Evolutionary conservation across 2,329 filamentous ascomycete genomes (phyloP).

Genomic region (Pleoardoris graminearum): DNA sequence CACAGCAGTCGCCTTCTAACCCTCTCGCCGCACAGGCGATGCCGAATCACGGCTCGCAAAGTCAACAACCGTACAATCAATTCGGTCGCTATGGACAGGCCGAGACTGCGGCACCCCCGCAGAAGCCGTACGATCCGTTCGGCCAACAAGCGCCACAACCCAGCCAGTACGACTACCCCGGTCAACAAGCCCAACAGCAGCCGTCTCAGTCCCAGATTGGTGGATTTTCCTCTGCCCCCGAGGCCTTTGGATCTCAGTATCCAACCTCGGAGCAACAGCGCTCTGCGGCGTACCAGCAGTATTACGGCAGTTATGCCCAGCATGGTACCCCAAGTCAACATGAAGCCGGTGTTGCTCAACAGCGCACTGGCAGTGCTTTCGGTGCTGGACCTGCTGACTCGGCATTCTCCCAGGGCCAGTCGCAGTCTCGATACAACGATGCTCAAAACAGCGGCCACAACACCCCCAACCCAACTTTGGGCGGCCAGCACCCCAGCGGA

Average conservation of each 20-base stretch:
- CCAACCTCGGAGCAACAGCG: constrained; percentile 78
- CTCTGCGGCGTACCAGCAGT: constrained; percentile 70
- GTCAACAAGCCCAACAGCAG: constrained; percentile 59
- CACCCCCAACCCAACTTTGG: constrained; percentile 79
- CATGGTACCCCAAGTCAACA: constrained; percentile 63
- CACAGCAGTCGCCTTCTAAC: constrained; percentile 50
- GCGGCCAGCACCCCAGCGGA: constrained; percentile 56
- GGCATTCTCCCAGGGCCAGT: constrained; percentile 65
- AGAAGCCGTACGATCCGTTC: constrained; percentile 89
- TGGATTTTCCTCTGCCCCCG: constrained; percentile 72
- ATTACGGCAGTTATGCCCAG: constrained; percentile 59
- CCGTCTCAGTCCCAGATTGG: constrained; percentile 57
- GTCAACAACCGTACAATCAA: constrained; percentile 59
- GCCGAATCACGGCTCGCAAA: constrained; percentile 53
- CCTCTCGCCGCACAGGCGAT: constrained; percentile 59
- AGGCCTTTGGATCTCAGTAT: constrained; percentile 78
- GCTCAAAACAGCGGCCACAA: constrained; percentile 85
- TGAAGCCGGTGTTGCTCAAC: constrained; percentile 71
- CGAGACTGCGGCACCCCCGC: constrained; percentile 63
- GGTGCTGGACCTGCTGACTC: constrained; percentile 62
- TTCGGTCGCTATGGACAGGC: constrained; percentile 72
- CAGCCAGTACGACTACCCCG: constrained; percentile 53
- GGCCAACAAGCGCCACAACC: constrained; percentile 68
- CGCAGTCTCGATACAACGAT: constrained; percentile 75
- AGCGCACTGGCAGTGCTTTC: constrained; percentile 79